Percentiles rank a stretch among this genome's conserved stretches.
Evolutionary conservation across 2,329 filamentous ascomycete genomes (phyloP).

Genomic region (Neopestalotiopsis rosae): DNA sequence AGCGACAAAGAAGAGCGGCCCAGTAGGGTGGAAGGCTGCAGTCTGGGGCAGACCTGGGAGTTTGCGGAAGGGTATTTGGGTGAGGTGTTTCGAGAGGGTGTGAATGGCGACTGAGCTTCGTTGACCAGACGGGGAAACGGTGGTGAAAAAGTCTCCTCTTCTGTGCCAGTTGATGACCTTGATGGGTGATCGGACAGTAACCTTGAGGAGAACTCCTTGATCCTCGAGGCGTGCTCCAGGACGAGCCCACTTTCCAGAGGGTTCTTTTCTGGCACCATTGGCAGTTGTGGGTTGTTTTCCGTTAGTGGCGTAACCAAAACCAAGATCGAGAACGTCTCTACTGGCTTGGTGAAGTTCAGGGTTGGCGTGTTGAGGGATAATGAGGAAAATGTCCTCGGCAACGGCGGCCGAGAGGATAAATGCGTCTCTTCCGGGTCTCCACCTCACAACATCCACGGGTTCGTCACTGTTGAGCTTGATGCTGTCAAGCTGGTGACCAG

Average conservation of each 20-base stretch:
- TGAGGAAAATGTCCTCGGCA: constrained; percentile 85
- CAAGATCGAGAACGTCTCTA: constrained; percentile 78
- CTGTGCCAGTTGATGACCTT: constrained; percentile 95
- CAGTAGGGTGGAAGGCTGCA: constrained; percentile 91
- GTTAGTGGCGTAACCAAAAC: constrained; percentile 90
- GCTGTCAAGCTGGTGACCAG: constrained; percentile 84
- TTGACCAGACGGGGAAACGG: constrained; percentile 82
- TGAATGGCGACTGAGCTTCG: constrained; percentile 88
- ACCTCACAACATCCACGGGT: constrained; percentile 84
- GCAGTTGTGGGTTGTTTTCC: constrained; percentile 60
- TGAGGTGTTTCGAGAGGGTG: constrained; percentile 92
- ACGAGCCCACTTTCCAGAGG: constrained; percentile 82
- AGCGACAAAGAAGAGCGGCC: constrained; percentile 93
- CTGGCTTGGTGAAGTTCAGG: constrained; percentile 77
- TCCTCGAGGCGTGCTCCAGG: constrained; percentile 76
- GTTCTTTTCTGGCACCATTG: constrained; percentile 70
- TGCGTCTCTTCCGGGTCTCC: constrained; percentile 84
- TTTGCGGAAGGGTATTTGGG: constrained; percentile 89
- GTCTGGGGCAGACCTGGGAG: constrained; percentile 79
- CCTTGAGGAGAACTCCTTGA: constrained; percentile 78
- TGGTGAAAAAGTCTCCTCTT: constrained; percentile 91
- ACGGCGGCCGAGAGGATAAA: constrained; percentile 83
- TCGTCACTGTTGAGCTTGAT: constrained; percentile 76
- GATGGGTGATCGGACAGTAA: constrained; percentile 78
- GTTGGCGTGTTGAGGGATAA: constrained; percentile 75